Base-by-base conservation (phyloP, 169 alveolate species). In the Plasmodium falciparum region DNA sequence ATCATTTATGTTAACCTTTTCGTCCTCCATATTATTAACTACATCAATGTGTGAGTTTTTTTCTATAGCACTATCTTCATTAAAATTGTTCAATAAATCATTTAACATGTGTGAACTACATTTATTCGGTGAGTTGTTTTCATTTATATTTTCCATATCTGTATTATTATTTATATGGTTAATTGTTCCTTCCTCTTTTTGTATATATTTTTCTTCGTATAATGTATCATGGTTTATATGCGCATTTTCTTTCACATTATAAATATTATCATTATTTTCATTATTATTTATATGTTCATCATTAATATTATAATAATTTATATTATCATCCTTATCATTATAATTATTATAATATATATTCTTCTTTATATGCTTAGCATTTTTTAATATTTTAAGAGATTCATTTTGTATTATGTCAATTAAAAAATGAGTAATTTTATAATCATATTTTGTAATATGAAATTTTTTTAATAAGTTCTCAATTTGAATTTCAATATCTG, bases 381-480 rank as follows among this genome's bases (percentile, higher is more conserved):
- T 70, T 12, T 56, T 70, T 62, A 85, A 24, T 56, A 85, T 85
- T 70, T 65, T 69, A 22, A 85, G 73, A 2, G 86, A 70, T 70
- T 85, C 91, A 70, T 70, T 85, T 70, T 85, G 91, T 85, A 85
- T 85, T 62, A 85, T 85, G 50, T 85, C 91, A 2, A 85, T 59
- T 33, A 85, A 39, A 70, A 85, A 73, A 20, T 54, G 85, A 2
- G 65, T 85, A n/a, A 85, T 85, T 85, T 85, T 85, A 47, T 85
- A 71, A 73, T 85, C 91, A 73, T 85, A 85, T 24, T 85, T 85
- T n/a, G 50, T 69, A 26, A 85, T 62, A 62, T 85, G 58, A 73
- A 62, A 70, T 7, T 15, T 85, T 70, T 85, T 58, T 59, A 85
- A 52, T 17, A 85, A 56, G n/a, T 85, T 85, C 33, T 85, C 91